Evolutionary conservation across 1,284 basidiomycete species (phyloP).

Genomic region (Cystobasidium pallidum): DNA sequence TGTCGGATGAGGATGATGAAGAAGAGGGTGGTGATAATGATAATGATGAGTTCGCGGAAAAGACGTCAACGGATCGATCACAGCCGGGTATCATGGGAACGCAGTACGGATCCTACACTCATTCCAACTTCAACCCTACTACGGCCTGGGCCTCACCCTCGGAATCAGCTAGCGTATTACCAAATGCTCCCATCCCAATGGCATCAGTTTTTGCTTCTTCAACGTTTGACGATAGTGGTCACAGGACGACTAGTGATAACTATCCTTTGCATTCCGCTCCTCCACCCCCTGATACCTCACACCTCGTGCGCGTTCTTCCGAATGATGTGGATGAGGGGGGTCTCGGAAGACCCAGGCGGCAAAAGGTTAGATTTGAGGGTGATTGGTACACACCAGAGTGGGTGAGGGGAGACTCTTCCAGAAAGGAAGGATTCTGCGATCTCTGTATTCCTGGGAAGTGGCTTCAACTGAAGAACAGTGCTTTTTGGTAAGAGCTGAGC

Average conservation of each 20-base stretch:
- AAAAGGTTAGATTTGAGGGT: slow-evolving; percentile 47
- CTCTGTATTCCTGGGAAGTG: slow-evolving; percentile 49
- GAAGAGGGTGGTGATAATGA: background rate
- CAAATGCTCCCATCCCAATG: too few species aligned
- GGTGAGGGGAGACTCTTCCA: slow-evolving; percentile 43
- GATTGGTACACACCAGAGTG: slow-evolving; percentile 50
- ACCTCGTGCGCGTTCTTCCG: background rate
- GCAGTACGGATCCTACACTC: background rate
- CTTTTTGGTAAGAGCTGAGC: slow-evolving; percentile 47
- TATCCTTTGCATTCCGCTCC: background rate
- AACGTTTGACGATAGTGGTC: too few species aligned
- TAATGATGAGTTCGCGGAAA: background rate
- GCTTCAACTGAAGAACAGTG: slow-evolving; percentile 49
- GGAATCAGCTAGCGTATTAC: too few species aligned
- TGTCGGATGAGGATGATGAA: slow-evolving; percentile 34
- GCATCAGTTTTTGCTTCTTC: too few species aligned
- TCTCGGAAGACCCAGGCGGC: slow-evolving; percentile 34
- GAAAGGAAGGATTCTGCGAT: slow-evolving; percentile 49
- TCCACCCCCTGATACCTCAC: background rate
- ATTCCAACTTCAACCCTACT: background rate
- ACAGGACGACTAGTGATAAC: background rate
- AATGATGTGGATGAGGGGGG: slow-evolving; percentile 4
- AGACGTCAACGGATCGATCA: slow-evolving; percentile 4
- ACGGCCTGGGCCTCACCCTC: too few species aligned
- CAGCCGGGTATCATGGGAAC: background rate